Evolutionary conservation across 768 basidiomycete species (phyloP), one percentile per base, ranked within the genome.

Genomic region (Psilocybe sp.): DNA sequence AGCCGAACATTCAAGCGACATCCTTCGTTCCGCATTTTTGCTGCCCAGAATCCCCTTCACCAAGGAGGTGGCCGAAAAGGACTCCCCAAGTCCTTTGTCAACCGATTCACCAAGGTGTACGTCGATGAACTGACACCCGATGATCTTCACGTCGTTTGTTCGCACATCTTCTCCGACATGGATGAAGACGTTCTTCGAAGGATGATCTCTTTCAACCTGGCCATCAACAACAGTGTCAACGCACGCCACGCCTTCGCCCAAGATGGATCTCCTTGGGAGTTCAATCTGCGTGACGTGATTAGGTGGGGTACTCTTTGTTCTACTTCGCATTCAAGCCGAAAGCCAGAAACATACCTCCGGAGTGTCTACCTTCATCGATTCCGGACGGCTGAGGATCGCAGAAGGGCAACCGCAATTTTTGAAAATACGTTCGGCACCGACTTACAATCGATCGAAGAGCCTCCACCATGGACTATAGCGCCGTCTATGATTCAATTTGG

Each of bases 1-100:
- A 91, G 89, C 39, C 85, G 90, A 45, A 85, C 89, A 9, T 99
- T 98, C 69, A 70, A 69, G 42, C 77, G 90, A 28, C 97, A 98
- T 69, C 90, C 94, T 2, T 78, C 84, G n/a, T 99, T 99, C 70
- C 87, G 95, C 33, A 87, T 98, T 38, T 99, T 99, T 60, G 97
- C 96, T 3, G 95, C 97, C 2, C 97, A 99, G 65, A 99, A 99
- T 65, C 97, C 97, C 23, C 70, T 96, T 13, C 84, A 85, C 53
- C 97, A 99, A 73, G 97, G 97, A 18, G 95, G 97, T 47, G 95
- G 96, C 13, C 83, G 97, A 34, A 99, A 99, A 67, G 97, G 97
- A 15, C 78, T 99, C 5, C 97, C 97, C 0, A 96, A 92, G 63
- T 98, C 97, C 0, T 99, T 97, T 70, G 76, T 98, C 47, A 97